A percentile compares a stretch with the other conserved stretches of the same genome.
Evolutionary conservation across 1,284 basidiomycete genomes (phyloP).

Genomic region (Apiotrichum veenhuisii): DNA sequence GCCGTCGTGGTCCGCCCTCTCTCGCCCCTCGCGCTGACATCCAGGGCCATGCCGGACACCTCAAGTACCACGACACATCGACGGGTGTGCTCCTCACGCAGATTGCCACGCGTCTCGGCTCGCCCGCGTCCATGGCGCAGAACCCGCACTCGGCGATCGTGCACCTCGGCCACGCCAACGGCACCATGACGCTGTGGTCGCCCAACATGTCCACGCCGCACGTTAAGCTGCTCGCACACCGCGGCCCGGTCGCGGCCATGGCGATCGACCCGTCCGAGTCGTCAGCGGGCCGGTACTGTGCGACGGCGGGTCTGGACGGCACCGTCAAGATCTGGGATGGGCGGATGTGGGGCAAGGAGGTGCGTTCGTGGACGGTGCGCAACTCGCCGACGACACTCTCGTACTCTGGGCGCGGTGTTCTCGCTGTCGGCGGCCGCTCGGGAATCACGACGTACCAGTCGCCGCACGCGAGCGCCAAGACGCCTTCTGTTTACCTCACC

Average conservation of each 20-base stretch:
- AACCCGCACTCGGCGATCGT: conserved; percentile 90
- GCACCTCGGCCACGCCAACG: conserved; percentile 86
- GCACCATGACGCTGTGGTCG: conserved; percentile 84
- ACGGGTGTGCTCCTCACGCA: conserved; percentile 83
- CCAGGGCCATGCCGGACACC: conserved; percentile 78
- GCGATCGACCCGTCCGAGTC: conserved; percentile 70
- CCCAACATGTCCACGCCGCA: conserved; percentile 88
- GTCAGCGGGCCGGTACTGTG: conserved; percentile 81
- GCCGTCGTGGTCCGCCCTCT: neutral
- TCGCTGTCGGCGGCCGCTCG: conserved; percentile 76
- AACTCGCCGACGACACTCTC: conserved; percentile 50
- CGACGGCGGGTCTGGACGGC: conserved; percentile 83
- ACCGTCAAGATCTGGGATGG: conserved; percentile 93
- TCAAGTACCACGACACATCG: conserved; percentile 97
- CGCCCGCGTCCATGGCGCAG: conserved; percentile 82
- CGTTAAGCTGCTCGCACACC: conserved; percentile 84
- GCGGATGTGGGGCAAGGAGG: conserved; percentile 84
- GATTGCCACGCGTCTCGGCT: conserved; percentile 86
- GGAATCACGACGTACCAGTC: conserved; percentile 67
- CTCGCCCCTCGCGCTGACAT: neutral
- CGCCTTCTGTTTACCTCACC: conserved; percentile 65
- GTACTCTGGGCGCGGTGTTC: conserved; percentile 66
- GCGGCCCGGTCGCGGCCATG: conserved; percentile 78
- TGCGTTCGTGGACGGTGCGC: conserved; percentile 74
- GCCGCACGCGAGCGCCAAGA: conserved; percentile 8